A percentile compares a stretch with the other conserved stretches of the same genome.
These are phyloP conservation scores for Flueggea neowawraea DNA, from an alignment of 441 rosid genomes.

Conservation along the genomic window DNA sequence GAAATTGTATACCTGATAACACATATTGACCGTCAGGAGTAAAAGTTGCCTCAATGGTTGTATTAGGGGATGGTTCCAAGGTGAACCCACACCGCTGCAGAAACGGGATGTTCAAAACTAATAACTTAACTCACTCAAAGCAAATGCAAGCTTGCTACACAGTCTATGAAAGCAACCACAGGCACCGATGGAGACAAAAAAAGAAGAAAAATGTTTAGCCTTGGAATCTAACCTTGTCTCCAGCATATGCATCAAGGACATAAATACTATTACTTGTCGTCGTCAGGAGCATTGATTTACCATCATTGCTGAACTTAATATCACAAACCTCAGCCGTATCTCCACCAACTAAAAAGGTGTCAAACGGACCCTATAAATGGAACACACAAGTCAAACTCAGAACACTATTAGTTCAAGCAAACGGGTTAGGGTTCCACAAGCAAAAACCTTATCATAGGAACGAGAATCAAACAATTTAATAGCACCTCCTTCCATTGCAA, in stretches of 20 bases:
- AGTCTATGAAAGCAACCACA: no score
- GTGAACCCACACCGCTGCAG: constrained; percentile 86
- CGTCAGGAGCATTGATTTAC: constrained; percentile 88
- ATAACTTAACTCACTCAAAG: neutral
- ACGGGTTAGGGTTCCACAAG: neutral
- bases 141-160: no score
- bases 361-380: constrained; percentile 80
- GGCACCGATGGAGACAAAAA: neutral
- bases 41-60: constrained; percentile 81
- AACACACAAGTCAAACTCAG: constrained; percentile 18
- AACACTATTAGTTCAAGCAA: neutral
- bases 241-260: constrained; percentile 89
- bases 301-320: constrained; percentile 95
- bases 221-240: constrained; percentile 72
- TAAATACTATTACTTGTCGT: constrained; percentile 76
- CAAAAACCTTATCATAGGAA: constrained; percentile 83
- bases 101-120: constrained; percentile 4
- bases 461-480: constrained; percentile 93
- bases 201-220: constrained; percentile 1
- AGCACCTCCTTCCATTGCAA: constrained; percentile 99
- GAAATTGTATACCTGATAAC: constrained; percentile 61
- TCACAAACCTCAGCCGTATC: constrained; percentile 93
- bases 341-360: constrained; percentile 95
- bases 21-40: constrained; percentile 97
- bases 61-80: constrained; percentile 83